A percentile compares a stretch with the other conserved stretches of the same genome.
Conservation (phyloP, 371 early-diverging fungal species). For the Smittium mucronatum region DNA sequence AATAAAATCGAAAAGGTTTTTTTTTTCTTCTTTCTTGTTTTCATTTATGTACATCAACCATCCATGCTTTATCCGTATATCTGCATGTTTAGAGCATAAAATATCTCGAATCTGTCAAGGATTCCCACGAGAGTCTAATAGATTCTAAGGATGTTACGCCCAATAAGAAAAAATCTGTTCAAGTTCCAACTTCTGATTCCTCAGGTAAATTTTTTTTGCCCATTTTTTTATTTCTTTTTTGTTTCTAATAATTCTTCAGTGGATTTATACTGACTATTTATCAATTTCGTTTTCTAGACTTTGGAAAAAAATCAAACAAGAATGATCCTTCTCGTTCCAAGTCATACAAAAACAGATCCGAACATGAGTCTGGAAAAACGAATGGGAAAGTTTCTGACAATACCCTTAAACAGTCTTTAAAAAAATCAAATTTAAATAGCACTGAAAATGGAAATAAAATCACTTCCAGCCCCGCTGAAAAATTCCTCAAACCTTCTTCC, state of each 20-base stretch:
- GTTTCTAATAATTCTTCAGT: too few relatives aligned
- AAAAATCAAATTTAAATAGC: neutral
- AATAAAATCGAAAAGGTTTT: conserved; percentile 6
- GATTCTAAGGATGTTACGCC: conserved; percentile 46
- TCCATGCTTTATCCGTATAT: neutral
- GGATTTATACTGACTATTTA: too few relatives aligned
- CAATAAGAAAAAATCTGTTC: conserved; percentile 46
- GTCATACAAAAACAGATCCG: neutral
- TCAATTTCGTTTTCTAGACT: too few relatives aligned
- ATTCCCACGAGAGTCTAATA: conserved; percentile 60
- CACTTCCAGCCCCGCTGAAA: neutral
- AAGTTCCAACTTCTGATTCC: neutral
- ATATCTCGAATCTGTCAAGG: conserved; percentile 37
- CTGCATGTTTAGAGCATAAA: neutral
- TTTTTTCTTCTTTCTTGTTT: neutral
- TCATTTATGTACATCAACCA: neutral
- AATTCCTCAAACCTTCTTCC: neutral
- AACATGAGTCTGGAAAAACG: neutral
- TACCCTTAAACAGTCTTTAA: neutral
- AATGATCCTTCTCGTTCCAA: conserved; percentile 26
- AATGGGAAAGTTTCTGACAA: neutral
- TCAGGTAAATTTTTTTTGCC: too few relatives aligned
- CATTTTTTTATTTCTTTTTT: too few relatives aligned
- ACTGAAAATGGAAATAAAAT: neutral
- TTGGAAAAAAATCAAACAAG: neutral